phyloP scores from a whole-genome alignment of 352 stramenopile genomes.

The Globisporangium yorkense region DNA sequence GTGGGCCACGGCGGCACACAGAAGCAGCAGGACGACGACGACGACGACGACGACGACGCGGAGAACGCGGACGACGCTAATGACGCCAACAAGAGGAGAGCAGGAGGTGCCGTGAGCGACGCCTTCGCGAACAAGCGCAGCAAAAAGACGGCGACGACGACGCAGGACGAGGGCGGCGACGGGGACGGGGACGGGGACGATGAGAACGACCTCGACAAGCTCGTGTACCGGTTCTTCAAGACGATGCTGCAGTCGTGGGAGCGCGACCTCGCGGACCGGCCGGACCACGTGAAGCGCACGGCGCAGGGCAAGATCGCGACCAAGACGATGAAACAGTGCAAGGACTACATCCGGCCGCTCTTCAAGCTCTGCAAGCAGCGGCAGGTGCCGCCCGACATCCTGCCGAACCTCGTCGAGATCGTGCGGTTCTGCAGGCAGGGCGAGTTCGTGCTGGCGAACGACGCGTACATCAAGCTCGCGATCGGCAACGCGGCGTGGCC shows the following conservation, averaged over 20 bases:
- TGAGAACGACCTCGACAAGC: conserved; percentile 45
- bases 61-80: conserved; percentile 17
- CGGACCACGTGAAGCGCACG: conserved; percentile 87
- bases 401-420: conserved; percentile 90
- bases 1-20: conserved; percentile 22
- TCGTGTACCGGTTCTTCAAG: conserved; percentile 93
- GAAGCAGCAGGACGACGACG: conserved; percentile 20
- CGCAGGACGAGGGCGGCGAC: conserved; percentile 2
- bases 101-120: too few relatives aligned
- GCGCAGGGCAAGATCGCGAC: conserved; percentile 92
- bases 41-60: conserved; percentile 25
- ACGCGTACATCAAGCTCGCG: conserved; percentile 96
- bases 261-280: conserved; percentile 78
- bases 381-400: conserved; percentile 85
- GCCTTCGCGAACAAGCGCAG: too few relatives aligned
- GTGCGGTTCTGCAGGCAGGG: conserved; percentile 91
- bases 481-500: conserved; percentile 98
- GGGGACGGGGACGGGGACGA: conserved; percentile 19
- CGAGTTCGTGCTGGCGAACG: conserved; percentile 94
- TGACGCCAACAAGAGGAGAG: conserved; percentile 29
- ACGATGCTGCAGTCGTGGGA: conserved; percentile 93
- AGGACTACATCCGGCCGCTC: conserved; percentile 97
- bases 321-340: conserved; percentile 98
- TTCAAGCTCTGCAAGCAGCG: conserved; percentile 96
- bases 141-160: conserved; percentile 46